phyloP scores from a whole-genome alignment of 441 rosid species.

The Pelargonium myrrhifolium region DNA sequence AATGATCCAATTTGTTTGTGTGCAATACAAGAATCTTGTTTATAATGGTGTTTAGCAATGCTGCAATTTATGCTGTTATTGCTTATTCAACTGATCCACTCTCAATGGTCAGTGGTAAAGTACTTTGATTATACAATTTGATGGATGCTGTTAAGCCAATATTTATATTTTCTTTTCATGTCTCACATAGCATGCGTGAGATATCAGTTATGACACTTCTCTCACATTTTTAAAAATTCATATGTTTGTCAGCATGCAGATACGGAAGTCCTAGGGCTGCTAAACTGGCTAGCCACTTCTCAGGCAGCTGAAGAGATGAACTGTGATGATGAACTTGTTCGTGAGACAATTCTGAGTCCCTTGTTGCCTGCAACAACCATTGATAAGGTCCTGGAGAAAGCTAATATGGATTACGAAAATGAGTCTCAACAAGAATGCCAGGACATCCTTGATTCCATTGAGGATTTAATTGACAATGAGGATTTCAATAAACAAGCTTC shows the following conservation, averaged over 20 bases:
- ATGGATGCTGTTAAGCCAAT: no score
- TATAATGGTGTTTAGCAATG: not conserved
- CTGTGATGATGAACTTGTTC: constrained; percentile 91
- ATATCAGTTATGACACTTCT: not conserved
- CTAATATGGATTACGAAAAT: constrained; percentile 63
- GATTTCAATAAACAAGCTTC: constrained; percentile 35
- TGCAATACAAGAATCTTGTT: constrained; percentile 10
- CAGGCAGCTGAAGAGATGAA: constrained; percentile 89
- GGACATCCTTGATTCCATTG: constrained; percentile 92
- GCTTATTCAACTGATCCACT: not conserved
- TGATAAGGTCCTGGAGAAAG: constrained; percentile 73
- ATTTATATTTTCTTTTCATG: not conserved
- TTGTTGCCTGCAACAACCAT: constrained; percentile 58
- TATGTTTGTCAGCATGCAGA: constrained; percentile 44
- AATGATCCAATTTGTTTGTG: not conserved
- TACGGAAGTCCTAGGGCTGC: constrained; percentile 68
- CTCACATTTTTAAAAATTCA: constrained; percentile 11
- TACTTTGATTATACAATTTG: no score
- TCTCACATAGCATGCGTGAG: not conserved
- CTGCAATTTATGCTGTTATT: constrained; percentile 2
- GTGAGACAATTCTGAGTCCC: constrained; percentile 77
- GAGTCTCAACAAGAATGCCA: constrained; percentile 94
- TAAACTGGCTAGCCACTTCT: constrained; percentile 89
- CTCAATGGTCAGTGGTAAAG: no score
- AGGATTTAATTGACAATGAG: constrained; percentile 39